Base-by-base conservation (phyloP, 2,329 filamentous ascomycete genomes). In the Magnaporthiopsis poae region DNA sequence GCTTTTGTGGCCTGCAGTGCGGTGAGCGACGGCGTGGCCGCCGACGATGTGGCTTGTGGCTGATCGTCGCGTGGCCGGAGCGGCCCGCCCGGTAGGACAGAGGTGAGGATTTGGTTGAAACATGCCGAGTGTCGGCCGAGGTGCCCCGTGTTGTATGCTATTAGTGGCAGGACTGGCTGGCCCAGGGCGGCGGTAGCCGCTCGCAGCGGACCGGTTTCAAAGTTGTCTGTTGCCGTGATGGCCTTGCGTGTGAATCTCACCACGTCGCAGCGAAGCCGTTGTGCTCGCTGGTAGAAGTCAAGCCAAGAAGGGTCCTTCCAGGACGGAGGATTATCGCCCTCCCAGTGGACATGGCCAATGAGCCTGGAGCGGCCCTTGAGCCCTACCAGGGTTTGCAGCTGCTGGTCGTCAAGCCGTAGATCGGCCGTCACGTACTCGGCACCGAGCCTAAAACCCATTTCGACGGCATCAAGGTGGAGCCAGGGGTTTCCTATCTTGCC, bases 401-500 rank as follows among this genome's bases (percentile, higher is more conserved):
- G 72, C 2, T 77, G 73, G 63, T 85, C 80, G 9, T 83, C 82
- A 2, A 88, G 77, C 9, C 83, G 79, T 21, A 90, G 73, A 71
- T 90, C 87, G 21, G 90, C 75, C 0, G 86, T 85, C 67, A 86
- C 75, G 71, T 84, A 90, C 65, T 89, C 87, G 0, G 88, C 84
- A 0, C 82, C 83, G 21, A 90, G 77, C 35, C 87, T 81, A 12
- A 90, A 73, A 4, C 85, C 81, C 52, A 86, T 72, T 70, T 89
- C 89, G 0, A 77, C 64, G 9, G 70, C 36, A 5, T 61, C 29
- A 7, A 31, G 39, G 64, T 61, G 72, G 71, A 67, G 70, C 71
- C 7, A 68, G 66, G 29, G 73, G 71, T 56, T 73, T 68, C 5
- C 70, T 66, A 29, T 12, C 46, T 71, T 36, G 27, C 68, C 71